Evolutionary conservation across 2,329 filamentous ascomycete species (phyloP), one percentile per base, ranked within the genome.

Genomic region (Calonectria hawksworthii): DNA sequence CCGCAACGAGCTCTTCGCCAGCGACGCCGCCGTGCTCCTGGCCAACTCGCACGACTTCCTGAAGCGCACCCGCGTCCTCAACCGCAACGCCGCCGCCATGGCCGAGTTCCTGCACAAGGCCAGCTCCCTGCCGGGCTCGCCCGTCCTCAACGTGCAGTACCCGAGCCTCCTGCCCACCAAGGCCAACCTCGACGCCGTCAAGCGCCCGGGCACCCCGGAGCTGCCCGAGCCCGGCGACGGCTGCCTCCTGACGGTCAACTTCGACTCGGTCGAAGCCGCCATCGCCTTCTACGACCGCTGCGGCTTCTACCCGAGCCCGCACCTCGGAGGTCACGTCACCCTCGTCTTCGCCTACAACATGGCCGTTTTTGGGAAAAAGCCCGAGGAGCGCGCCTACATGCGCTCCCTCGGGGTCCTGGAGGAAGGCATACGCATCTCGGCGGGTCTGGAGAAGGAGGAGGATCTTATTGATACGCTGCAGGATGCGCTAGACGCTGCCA

Each of bases 281-380:
- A 80, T 75, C 4, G 85, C 86, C 0, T 92, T 92, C 74, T 91
- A 90, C 77, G 85, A 92, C 72, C 83, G 82, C 34, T 80, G 89
- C 8, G 83, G 87, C 18, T 85, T 90, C 72, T 88, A 89, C 77
- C 84, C 87, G 1, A 89, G 89, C 0, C 90, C 90, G 1, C 89
- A 91, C 76, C 83, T 92, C 0, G 90, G 89, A 0, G 90, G 89
- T 0, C 89, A 89, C 76, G 82, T 87, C 68, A 91, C 89, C 13
- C 82, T 92, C 3, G 85, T 86, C 36, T 75, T 90, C 41, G 84
- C 88, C 0, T 91, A 90, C 77, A 88, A 86, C 72, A 84, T 86
- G 75, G 77, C 86, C n/a, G 80, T 86, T 4, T 89, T 86, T 76
- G 83, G 85, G 4, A 86, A 84, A 69, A 83, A 85, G 32, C 76